Evolutionary conservation across 768 basidiomycete species (phyloP), one percentile per base, ranked within the genome.

Genomic region (Naganishia antarctica): DNA sequence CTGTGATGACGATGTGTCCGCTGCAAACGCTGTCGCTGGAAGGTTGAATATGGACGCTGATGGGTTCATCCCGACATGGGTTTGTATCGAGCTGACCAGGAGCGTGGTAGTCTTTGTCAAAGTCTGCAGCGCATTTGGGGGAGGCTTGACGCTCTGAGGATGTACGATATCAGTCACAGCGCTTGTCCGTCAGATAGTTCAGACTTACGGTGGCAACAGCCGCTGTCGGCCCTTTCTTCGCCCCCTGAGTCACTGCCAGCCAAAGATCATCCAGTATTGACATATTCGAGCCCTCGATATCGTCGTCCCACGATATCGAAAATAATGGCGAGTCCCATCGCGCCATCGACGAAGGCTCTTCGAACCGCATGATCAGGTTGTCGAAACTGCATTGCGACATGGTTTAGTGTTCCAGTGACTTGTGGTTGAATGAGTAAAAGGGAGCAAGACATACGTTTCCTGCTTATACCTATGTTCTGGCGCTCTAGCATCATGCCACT

Each of bases 291-390:
- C 53, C 64, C 1, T 66, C 37, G 29, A 81, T 80, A 16, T 84
- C 80, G 65, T 91, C 90, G 29, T 83, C 82, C 84, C 87, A 90
- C 4, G 86, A 79, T 0, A 96, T 79, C 1, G 89, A 91, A 75
- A 96, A 89, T 44, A 98, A 82, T 0, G 96, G 94, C 0, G 94
- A 89, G 76, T 99, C 94, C 94, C 94, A 99, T 51, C 94, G 85
- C n/a, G 90, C 93, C 88, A 93, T 93, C 4, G 92, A 93, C 0
- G 90, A 92, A 0, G 96, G 96, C 71, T 98, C 96, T 79, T 99
- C 96, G 70, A 86, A 98, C 57, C 94, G 83, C 72, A 87, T 81
- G 37, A 98, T 77, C 3, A 99, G 83, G 74, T 91, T 92, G 48
- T 91, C 88, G 37, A 96, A 83, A 8, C 90, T 92, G n/a, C n/a